Evolutionary conservation across 2,329 filamentous ascomycete species (phyloP).

Genomic region (Hypoxylon sp.): DNA sequence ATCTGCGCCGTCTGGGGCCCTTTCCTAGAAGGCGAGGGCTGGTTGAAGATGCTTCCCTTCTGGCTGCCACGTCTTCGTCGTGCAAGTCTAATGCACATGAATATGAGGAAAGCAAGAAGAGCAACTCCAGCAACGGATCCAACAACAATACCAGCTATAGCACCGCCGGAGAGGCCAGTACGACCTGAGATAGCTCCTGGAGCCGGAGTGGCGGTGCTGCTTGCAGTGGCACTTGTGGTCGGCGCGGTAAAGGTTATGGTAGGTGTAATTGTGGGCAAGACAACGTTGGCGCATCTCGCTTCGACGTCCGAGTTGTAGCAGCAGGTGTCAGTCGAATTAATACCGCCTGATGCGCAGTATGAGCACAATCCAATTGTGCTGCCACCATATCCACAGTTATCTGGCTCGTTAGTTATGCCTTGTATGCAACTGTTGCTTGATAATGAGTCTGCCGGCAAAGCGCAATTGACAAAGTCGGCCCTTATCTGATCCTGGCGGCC

Average conservation of each 20-base stretch:
- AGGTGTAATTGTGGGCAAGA: conserved; percentile 80
- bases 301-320: conserved; percentile 87
- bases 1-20: conserved; percentile 61
- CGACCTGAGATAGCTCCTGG: conserved; percentile 51
- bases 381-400: conserved; percentile 87
- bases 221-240: conserved; percentile 62
- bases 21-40: conserved; percentile 80
- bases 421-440: conserved; percentile 79
- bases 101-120: conserved; percentile 77
- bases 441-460: conserved; percentile 84
- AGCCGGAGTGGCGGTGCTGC: conserved; percentile 56
- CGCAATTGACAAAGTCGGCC: conserved; percentile 92
- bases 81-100: conserved; percentile 72
- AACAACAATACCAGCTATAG: conserved; percentile 91
- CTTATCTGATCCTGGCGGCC: conserved; percentile 83
- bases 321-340: conserved; percentile 95
- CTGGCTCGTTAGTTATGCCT: conserved; percentile 83
- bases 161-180: conserved; percentile 78
- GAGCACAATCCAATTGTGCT: conserved; percentile 84
- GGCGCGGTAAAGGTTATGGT: conserved; percentile 73
- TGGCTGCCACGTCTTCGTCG: conserved; percentile 72
- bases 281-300: conserved; percentile 79
- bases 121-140: conserved; percentile 81
- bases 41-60: conserved; percentile 85
- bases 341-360: conserved; percentile 86